phyloP scores from a whole-genome alignment of 495 filamentous ascomycete species.

The Platismatia glauca region DNA sequence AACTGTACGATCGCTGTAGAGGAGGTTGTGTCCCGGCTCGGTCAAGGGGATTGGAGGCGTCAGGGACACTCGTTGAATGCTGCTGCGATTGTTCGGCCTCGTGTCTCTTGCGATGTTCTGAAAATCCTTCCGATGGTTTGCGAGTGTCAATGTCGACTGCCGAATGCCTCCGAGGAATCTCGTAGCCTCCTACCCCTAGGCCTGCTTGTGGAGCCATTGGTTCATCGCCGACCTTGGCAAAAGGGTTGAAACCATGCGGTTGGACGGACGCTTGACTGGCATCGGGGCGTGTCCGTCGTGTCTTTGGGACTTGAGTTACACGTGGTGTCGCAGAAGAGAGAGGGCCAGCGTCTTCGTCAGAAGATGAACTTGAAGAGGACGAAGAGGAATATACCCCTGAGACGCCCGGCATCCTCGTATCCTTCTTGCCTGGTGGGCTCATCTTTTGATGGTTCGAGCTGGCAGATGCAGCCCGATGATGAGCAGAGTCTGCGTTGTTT shows the following conservation, averaged over 20 bases:
- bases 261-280: conserved; percentile 13
- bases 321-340: conserved; percentile 5
- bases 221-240: conserved; percentile 14
- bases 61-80: conserved; percentile 1
- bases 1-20: conserved; percentile 19
- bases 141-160: conserved; percentile 16
- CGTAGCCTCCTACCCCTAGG: conserved; percentile 12
- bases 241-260: conserved; percentile 17
- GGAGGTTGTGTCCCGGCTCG: conserved; percentile 10
- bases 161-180: conserved; percentile 18
- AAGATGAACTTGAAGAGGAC: conserved; percentile 22
- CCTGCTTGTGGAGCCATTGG: conserved; percentile 17
- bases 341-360: conserved; percentile 17
- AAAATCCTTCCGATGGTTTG: conserved; percentile 20
- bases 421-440: conserved; percentile 12
- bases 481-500: conserved; percentile 5
- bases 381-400: conserved; percentile 20
- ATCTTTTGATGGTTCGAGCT: conserved; percentile 14
- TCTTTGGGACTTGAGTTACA: conserved; percentile 12
- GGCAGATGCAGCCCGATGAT: conserved; percentile 18
- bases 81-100: conserved; percentile 14
- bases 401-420: not conserved
- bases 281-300: conserved; percentile 8
- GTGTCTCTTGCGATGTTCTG: conserved; percentile 15
- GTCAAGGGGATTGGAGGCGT: not conserved